Conservation (phyloP, 2,329 filamentous ascomycete genomes). For the Aspergillus sp. region DNA sequence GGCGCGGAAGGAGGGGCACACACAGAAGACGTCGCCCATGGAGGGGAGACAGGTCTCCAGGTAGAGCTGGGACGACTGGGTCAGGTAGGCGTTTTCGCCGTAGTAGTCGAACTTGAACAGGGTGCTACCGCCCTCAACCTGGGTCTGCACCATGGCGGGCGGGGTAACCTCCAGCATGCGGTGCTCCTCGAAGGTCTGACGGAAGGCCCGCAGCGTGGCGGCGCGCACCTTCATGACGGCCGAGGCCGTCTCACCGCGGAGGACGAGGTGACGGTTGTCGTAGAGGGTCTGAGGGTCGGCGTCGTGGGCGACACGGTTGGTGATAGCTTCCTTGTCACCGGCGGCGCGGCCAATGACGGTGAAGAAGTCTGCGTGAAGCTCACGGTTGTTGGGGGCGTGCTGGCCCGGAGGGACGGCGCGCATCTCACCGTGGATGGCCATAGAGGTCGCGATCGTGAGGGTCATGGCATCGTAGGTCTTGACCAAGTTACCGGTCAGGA, state of each 20-base stretch:
- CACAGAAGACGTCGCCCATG: slow-evolving; percentile 93
- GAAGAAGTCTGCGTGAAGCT: slow-evolving; percentile 89
- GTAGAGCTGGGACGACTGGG: slow-evolving; percentile 95
- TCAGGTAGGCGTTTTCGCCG: slow-evolving; percentile 85
- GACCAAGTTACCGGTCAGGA: slow-evolving; percentile 76
- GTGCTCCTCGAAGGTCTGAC: slow-evolving; percentile 72
- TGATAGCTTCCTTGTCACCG: slow-evolving; percentile 86
- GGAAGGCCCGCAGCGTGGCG: slow-evolving; percentile 77
- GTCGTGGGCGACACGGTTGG: slow-evolving; percentile 72
- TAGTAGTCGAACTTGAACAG: slow-evolving; percentile 91
- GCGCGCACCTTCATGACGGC: slow-evolving; percentile 84
- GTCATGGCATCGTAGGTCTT: slow-evolving; percentile 91
- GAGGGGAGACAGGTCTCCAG: slow-evolving; percentile 91
- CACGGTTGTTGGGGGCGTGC: slow-evolving; percentile 77
- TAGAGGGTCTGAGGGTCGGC: slow-evolving; percentile 71
- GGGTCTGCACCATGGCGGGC: slow-evolving; percentile 88
- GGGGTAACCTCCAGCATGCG: slow-evolving; percentile 81
- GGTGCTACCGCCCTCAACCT: slow-evolving; percentile 89
- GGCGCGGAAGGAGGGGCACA: slow-evolving; percentile 97
- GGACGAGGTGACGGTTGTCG: slow-evolving; percentile 78
- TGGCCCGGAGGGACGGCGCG: slow-evolving; percentile 74
- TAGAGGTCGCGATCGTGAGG: slow-evolving; percentile 81
- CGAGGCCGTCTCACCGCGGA: slow-evolving; percentile 81
- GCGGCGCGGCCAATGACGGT: slow-evolving; percentile 75
- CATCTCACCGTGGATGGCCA: slow-evolving; percentile 82